A percentile compares a stretch with the other conserved stretches of the same genome.
Conservation (phyloP, 2,329 filamentous ascomycete species). For the Beauveria pseudobassiana region DNA sequence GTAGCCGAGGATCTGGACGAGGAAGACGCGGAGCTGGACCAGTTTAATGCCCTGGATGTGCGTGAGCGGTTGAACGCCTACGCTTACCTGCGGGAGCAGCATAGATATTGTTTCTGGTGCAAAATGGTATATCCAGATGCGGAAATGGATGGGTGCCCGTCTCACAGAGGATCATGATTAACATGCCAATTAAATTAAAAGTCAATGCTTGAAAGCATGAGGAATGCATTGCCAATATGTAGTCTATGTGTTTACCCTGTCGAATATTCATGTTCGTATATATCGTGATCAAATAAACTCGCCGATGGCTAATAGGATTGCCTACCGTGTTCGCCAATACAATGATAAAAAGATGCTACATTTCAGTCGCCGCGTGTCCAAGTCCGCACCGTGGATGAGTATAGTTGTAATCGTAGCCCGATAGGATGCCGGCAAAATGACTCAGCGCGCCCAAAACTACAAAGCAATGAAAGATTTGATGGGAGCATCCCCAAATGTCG, state of each 20-base stretch:
- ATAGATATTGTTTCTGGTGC: constrained; percentile 94
- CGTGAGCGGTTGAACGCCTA: constrained; percentile 60
- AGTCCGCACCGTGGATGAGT: constrained; percentile 11
- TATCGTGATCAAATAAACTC: not conserved
- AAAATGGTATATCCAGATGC: constrained; percentile 71
- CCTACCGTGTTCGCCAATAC: not conserved
- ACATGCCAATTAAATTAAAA: not conserved
- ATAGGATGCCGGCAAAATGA: constrained; percentile 14
- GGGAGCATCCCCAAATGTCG: constrained; percentile 37
- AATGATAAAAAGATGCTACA: not conserved
- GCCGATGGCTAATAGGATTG: not conserved
- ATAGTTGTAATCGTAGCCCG: constrained; percentile 18
- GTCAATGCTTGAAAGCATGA: not conserved
- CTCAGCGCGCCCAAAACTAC: constrained; percentile 30
- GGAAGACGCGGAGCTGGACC: constrained; percentile 72
- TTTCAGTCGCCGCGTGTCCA: not conserved
- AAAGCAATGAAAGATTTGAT: constrained; percentile 39
- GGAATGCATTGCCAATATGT: not conserved
- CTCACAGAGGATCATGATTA: constrained; percentile 67
- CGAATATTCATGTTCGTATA: not conserved
- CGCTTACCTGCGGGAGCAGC: constrained; percentile 64
- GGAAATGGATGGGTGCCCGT: constrained; percentile 77
- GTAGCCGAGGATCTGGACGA: constrained; percentile 65
- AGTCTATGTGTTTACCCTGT: not conserved
- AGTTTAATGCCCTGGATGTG: constrained; percentile 63